Evolutionary conservation across 345 rosid genomes (phyloP), one percentile per base, ranked within the genome.

Genomic region (Moricandia arvensis): DNA sequence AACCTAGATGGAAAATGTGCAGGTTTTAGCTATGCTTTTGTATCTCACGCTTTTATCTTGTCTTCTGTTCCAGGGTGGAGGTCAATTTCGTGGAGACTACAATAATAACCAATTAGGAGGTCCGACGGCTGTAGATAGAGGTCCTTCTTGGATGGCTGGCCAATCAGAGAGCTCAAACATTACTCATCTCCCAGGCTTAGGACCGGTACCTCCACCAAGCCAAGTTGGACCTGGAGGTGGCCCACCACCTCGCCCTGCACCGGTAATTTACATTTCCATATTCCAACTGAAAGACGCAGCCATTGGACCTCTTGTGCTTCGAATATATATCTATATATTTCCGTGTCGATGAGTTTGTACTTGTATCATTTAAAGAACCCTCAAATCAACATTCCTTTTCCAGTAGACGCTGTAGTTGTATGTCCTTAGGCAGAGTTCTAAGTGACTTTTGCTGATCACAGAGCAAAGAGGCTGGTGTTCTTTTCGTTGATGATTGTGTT

Each of bases 101-200:
- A 87, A 75, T 78, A 81, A 75, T 84, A 88, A 83, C 78, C 95
- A 88, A 67, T 70, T 72, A 70, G 91, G 87, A 58, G 83, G 78
- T 63, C 63, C 87, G 16, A 79, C 84, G 85, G 88, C 84, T 73
- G 77, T 81, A 27, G 97, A 92, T 61, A 80, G 97, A 84, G 96
- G 92, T 75, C 72, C 93, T 43, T 82, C 91, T 61, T 90, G 96
- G 99, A 86, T 89, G 80, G 71, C 91, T 67, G 85, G 88, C 68
- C 90, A 78, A 45, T 45, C 53, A 45, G 97, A 94, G 38, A 82
- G 82, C 82, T 83, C 85, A 29, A 37, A 78, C 55, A 64, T 78
- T 68, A 8, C 83, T 24, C 95, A 87, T 80, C 87, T 84, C 75
- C 83, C 86, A 68, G 91, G 87, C 53, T 84, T 88, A 62, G 77